Percentiles rank a stretch among this genome's conserved stretches.
Evolutionary conservation across 2,329 filamentous ascomycete genomes (phyloP).

Genomic region (Aspergillus sergii): DNA sequence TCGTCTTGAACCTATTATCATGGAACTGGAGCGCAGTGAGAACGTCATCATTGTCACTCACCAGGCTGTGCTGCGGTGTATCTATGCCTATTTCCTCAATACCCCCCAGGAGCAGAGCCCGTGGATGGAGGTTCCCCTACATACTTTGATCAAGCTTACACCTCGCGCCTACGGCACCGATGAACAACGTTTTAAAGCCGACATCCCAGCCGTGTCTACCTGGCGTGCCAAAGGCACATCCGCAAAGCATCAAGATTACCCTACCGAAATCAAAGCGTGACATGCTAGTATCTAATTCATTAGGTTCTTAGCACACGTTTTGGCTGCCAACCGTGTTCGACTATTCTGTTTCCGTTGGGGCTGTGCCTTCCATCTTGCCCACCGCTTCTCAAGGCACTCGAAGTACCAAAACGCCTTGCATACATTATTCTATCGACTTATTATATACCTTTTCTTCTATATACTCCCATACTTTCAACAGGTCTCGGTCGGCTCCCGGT

Average conservation of each 20-base stretch:
- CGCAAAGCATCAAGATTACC: conserved; percentile 73
- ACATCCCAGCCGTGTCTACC: conserved; percentile 94
- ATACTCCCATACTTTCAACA: neutral
- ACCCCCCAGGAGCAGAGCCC: conserved; percentile 88
- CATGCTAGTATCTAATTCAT: neutral
- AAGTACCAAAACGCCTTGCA: neutral
- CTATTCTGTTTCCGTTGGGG: conserved; percentile 8
- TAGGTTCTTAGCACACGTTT: neutral
- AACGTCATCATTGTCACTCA: conserved; percentile 98
- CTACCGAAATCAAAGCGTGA: conserved; percentile 24
- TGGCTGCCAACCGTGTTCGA: neutral
- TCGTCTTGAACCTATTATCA: conserved; percentile 96
- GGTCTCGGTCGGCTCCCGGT: neutral
- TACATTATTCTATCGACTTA: neutral
- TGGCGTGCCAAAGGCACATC: conserved; percentile 93
- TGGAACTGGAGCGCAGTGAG: conserved; percentile 95
- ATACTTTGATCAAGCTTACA: conserved; percentile 95
- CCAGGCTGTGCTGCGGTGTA: conserved; percentile 93
- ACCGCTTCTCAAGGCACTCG: neutral
- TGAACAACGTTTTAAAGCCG: conserved; percentile 82
- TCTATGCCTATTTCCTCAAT: conserved; percentile 99
- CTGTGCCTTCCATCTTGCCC: conserved; percentile 11
- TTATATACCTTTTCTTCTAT: neutral
- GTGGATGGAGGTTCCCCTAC: conserved; percentile 98
- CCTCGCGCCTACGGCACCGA: conserved; percentile 92